Conservation (phyloP, 2,329 filamentous ascomycete species). For the Talaromyces sp. region DNA sequence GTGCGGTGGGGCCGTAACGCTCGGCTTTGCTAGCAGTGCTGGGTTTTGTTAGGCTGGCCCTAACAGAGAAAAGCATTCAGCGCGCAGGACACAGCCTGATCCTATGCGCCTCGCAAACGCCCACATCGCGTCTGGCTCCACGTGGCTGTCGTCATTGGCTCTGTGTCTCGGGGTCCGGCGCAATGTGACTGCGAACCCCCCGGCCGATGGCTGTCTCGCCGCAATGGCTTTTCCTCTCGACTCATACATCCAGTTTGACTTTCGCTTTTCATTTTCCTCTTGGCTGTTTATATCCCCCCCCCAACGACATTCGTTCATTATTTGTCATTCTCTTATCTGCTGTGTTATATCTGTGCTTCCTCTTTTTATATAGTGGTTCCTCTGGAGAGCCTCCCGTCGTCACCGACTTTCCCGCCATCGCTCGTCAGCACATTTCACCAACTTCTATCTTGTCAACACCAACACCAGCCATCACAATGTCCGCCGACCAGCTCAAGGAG, state of each 20-base stretch:
- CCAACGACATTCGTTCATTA: neutral
- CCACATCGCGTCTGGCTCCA: neutral
- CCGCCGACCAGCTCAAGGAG: neutral
- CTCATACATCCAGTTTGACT: neutral
- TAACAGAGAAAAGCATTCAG: neutral
- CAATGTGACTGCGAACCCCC: neutral
- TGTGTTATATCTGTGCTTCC: neutral
- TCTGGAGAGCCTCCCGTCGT: neutral
- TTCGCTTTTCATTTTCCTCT: neutral
- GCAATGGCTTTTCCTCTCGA: neutral
- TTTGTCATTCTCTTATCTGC: neutral
- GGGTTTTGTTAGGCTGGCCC: too few species aligned
- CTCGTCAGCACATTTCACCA: neutral
- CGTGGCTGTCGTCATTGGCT: neutral
- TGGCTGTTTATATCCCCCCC: neutral
- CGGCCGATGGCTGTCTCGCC: neutral
- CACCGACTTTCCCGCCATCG: neutral
- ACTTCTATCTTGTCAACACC: neutral
- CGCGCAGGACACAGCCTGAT: neutral
- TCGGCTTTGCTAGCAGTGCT: neutral
- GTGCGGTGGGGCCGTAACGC: neutral
- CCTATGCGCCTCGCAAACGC: neutral
- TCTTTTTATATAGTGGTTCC: neutral
- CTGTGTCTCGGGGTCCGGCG: neutral
- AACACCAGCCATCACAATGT: neutral